Percentiles rank a stretch among this genome's conserved stretches.
These are phyloP conservation scores for Globisporangium cylindrosporum DNA, from an alignment of 352 stramenopile species.

Conservation along the genomic window DNA sequence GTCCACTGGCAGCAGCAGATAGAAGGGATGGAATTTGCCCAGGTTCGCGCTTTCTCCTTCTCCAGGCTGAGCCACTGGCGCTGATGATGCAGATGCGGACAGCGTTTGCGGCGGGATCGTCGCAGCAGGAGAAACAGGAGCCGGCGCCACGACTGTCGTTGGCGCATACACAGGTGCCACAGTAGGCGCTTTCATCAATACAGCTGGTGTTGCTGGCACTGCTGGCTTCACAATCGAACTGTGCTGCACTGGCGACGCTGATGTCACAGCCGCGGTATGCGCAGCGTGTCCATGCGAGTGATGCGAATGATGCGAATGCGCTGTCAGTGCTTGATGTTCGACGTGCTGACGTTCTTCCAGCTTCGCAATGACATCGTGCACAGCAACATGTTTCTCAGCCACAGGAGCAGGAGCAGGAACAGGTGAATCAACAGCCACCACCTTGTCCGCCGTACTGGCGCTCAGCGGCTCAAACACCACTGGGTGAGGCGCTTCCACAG, in stretches of 20 bases:
- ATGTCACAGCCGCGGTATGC: not conserved
- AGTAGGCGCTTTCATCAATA: not conserved
- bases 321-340: not conserved
- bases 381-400: not conserved
- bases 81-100: not conserved
- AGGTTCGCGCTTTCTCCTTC: not conserved
- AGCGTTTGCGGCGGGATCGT: not conserved
- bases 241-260: not conserved
- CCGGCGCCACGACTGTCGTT: not conserved
- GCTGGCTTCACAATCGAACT: not conserved
- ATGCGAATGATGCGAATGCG: not conserved
- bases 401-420: not conserved
- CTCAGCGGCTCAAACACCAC: not conserved
- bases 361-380: not conserved
- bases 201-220: not conserved
- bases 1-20: slow-evolving; percentile 46
- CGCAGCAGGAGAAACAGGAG: slow-evolving; percentile 6
- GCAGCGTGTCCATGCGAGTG: not conserved
- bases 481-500: not conserved
- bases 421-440: not conserved
- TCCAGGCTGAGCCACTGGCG: not conserved
- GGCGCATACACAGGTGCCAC: not conserved
- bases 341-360: not conserved
- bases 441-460: not conserved
- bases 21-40: slow-evolving; percentile 42